Percentiles rank a stretch among this genome's conserved stretches.
phyloP scores from a whole-genome alignment of 495 filamentous ascomycete genomes.

The Xylaria longipes region DNA sequence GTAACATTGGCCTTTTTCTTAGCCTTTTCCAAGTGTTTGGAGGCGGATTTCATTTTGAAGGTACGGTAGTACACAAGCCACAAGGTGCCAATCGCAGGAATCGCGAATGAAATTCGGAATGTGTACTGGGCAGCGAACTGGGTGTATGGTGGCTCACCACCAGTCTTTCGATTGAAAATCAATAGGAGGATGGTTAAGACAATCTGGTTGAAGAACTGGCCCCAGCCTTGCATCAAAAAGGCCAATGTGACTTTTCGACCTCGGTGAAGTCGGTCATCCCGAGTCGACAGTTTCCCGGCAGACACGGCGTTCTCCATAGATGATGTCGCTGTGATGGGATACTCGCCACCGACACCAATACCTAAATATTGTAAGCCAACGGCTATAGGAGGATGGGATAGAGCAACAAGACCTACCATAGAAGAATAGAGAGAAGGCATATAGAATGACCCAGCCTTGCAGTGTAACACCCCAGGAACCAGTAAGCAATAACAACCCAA shows the following conservation, averaged over 20 bases:
- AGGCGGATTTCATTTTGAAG: conserved; percentile 79
- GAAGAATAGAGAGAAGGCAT: conserved; percentile 87
- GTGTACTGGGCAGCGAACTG: conserved; percentile 76
- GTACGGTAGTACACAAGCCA: conserved; percentile 91
- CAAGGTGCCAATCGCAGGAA: conserved; percentile 85
- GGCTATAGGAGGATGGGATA: no score
- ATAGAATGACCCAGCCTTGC: conserved; percentile 93
- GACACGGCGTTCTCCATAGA: conserved; percentile 91
- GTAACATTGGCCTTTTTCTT: conserved; percentile 88
- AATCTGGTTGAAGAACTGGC: conserved; percentile 89
- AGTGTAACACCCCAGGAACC: conserved; percentile 82
- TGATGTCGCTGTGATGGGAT: conserved; percentile 94
- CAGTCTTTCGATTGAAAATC: conserved; percentile 77
- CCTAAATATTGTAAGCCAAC: conserved; percentile 37
- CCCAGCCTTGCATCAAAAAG: conserved; percentile 97
- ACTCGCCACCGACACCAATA: conserved; percentile 91
- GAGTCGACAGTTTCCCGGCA: conserved; percentile 83
- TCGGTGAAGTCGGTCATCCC: conserved; percentile 89
- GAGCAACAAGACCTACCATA: conserved; percentile 61
- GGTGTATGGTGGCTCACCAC: conserved; percentile 72
- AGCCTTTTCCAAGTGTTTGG: conserved; percentile 73
- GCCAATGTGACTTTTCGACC: conserved; percentile 90
- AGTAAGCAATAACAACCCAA: conserved; percentile 85
- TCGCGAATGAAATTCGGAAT: conserved; percentile 82
- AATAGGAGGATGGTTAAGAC: conserved; percentile 81